phyloP scores from a whole-genome alignment of 768 basidiomycete genomes.

The Russula earlei region DNA sequence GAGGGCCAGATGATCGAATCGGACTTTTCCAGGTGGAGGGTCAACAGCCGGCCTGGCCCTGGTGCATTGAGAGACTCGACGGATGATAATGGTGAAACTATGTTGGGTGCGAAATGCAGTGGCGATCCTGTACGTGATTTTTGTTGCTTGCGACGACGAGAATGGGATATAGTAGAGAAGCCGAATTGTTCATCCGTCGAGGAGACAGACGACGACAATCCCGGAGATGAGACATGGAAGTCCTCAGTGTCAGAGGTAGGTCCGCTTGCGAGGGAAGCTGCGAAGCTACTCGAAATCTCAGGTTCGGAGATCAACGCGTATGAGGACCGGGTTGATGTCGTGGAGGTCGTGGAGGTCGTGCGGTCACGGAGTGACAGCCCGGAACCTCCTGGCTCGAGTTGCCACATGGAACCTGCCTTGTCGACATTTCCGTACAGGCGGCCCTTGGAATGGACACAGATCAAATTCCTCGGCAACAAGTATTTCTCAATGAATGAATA shows the following conservation, averaged over 20 bases:
- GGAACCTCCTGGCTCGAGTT: constrained; percentile 59
- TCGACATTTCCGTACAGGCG: constrained; percentile 64
- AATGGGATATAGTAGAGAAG: constrained; percentile 14
- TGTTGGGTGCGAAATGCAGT: constrained; percentile 38
- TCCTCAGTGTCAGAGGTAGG: constrained; percentile 69
- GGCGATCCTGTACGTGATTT: constrained; percentile 49
- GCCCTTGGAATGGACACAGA: constrained; percentile 38
- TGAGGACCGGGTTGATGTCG: constrained; percentile 69
- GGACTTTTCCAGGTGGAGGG: constrained; percentile 73
- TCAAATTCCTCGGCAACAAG: neutral
- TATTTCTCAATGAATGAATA: constrained; percentile 24
- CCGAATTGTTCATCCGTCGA: constrained; percentile 37
- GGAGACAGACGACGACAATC: constrained; percentile 51
- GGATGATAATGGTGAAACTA: constrained; percentile 70
- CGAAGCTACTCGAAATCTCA: constrained; percentile 78
- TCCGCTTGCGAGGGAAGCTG: constrained; percentile 68
- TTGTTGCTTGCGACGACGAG: constrained; percentile 22
- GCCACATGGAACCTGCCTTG: constrained; percentile 61
- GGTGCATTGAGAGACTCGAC: constrained; percentile 58
- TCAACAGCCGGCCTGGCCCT: constrained; percentile 55
- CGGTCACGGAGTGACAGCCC: constrained; percentile 53
- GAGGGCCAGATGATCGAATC: constrained; percentile 78
- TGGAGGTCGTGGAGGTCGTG: constrained; percentile 67
- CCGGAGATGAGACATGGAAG: constrained; percentile 42
- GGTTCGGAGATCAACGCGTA: constrained; percentile 78